Evolutionary conservation across 495 filamentous ascomycete species (phyloP).

Genomic region (Aspergillus hancockii): DNA sequence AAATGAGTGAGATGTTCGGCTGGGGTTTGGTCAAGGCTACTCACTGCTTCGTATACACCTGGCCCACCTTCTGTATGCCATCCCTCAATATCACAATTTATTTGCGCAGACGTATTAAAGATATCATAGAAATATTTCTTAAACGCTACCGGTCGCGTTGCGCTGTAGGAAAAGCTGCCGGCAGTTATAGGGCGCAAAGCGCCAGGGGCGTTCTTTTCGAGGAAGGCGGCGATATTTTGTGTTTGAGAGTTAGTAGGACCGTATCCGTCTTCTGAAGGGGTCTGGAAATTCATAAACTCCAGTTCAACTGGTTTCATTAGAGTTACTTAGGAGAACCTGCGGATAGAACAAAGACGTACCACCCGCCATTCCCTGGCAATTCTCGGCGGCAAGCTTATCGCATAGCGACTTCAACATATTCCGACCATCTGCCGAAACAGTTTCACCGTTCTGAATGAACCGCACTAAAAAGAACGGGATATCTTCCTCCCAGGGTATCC

Average conservation of each 20-base stretch:
- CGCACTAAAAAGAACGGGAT: conserved; percentile 89
- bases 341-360: conserved; percentile 47
- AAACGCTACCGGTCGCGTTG: conserved; percentile 82
- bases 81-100: conserved; percentile 78
- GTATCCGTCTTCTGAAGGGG: conserved; percentile 50
- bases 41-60: conserved; percentile 83
- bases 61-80: conserved; percentile 95
- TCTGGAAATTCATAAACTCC: conserved; percentile 89
- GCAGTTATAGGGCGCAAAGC: conserved; percentile 73
- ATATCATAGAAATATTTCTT: conserved; percentile 90
- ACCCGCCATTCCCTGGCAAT: conserved; percentile 79
- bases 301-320: conserved; percentile 66
- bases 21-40: conserved; percentile 9
- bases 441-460: conserved; percentile 60
- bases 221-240: conserved; percentile 65
- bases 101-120: conserved; percentile 71
- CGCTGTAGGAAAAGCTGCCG: conserved; percentile 92
- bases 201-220: conserved; percentile 65
- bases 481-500: conserved; percentile 88
- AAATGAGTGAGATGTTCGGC: conserved; percentile 5
- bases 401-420: conserved; percentile 64
- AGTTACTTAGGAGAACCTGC: neutral
- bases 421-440: conserved; percentile 74
- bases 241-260: conserved; percentile 47
- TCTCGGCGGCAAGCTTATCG: conserved; percentile 61